Evolutionary conservation across 2,329 filamentous ascomycete species (phyloP).

Genomic region (Penicillium sclerotigenum): DNA sequence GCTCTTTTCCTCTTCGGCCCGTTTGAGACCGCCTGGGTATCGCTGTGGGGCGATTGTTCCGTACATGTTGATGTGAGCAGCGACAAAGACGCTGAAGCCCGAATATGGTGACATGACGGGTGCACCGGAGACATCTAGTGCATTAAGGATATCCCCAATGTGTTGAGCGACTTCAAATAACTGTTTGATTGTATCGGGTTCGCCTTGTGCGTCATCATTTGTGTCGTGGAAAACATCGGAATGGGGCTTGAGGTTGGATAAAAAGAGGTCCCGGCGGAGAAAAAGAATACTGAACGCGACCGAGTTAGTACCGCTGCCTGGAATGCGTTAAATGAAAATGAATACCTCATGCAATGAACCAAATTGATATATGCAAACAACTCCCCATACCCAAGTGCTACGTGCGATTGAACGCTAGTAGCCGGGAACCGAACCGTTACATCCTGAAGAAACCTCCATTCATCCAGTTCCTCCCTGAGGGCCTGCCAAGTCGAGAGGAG

Average conservation of each 20-base stretch:
- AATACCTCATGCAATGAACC: constrained; percentile 38
- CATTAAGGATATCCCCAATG: constrained; percentile 31
- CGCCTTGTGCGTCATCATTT: constrained; percentile 12
- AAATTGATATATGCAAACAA: constrained; percentile 40
- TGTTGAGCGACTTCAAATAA: constrained; percentile 36
- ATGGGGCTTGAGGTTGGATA: constrained; percentile 31
- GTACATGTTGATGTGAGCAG: constrained; percentile 41
- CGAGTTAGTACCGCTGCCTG: not conserved
- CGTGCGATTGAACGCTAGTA: constrained; percentile 36
- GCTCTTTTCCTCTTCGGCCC: constrained; percentile 33
- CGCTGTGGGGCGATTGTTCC: constrained; percentile 33
- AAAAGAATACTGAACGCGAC: constrained; percentile 29
- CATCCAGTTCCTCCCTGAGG: constrained; percentile 34
- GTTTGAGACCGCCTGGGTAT: constrained; percentile 32
- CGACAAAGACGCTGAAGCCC: constrained; percentile 39
- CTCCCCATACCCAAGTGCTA: constrained; percentile 36
- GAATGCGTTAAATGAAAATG: not conserved
- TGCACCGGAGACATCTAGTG: constrained; percentile 31
- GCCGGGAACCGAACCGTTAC: constrained; percentile 32
- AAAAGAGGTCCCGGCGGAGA: constrained; percentile 34
- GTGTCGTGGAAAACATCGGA: constrained; percentile 22
- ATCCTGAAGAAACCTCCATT: constrained; percentile 37
- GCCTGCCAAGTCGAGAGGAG: constrained; percentile 28
- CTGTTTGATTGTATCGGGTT: constrained; percentile 28
- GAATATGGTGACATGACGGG: constrained; percentile 38